These are phyloP conservation scores for Plectranthus barbatus DNA, from an alignment of 257 asterid genomes.

Conservation along the genomic window DNA sequence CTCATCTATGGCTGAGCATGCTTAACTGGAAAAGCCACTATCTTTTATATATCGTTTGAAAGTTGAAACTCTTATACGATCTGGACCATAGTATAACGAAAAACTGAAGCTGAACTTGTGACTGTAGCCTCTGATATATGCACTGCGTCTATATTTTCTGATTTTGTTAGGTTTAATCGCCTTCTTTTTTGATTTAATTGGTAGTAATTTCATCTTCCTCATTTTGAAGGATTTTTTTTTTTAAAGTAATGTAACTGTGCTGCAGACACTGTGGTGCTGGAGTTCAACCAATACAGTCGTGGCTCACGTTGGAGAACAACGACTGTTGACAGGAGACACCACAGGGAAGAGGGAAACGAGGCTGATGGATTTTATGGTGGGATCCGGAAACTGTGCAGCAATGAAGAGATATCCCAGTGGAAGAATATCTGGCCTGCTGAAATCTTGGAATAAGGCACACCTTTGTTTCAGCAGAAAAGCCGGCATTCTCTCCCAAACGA, in stretches of 20 bases:
- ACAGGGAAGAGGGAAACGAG: constrained; percentile 72
- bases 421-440: constrained; percentile 61
- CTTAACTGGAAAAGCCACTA: background rate
- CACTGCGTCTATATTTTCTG: too few relatives aligned
- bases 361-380: constrained; percentile 86
- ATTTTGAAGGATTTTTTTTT: background rate
- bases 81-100: background rate
- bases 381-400: constrained; percentile 39
- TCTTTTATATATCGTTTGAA: background rate
- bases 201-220: background rate
- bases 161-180: too few relatives aligned
- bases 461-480: background rate
- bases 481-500: background rate
- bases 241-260: background rate
- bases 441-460: constrained; percentile 37
- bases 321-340: constrained; percentile 44
- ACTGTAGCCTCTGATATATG: background rate
- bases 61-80: background rate
- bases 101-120: background rate
- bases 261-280: constrained; percentile 59
- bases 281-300: constrained; percentile 71
- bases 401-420: constrained; percentile 63
- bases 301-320: constrained; percentile 85
- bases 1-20: background rate
- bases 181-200: background rate